Evolutionary conservation across 1,284 basidiomycete genomes (phyloP).

Genomic region (Hemileia vastatrix): DNA sequence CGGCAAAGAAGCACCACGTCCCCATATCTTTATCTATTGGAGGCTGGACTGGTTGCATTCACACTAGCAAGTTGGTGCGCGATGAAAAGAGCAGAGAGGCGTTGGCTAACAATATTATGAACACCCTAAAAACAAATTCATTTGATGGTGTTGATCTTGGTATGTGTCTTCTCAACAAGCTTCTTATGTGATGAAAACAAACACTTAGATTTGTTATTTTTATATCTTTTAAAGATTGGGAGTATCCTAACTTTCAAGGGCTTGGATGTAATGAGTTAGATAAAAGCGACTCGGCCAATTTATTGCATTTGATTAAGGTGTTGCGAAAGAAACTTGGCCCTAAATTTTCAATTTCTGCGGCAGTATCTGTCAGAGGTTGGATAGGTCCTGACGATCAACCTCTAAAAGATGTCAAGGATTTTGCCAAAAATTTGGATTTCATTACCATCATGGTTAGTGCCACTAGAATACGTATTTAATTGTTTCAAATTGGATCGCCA

Average conservation of each 20-base stretch:
- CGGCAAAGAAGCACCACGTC: slow-evolving; percentile 13
- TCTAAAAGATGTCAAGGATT: slow-evolving; percentile 12
- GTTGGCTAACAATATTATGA: slow-evolving; percentile 3
- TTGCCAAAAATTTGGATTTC: slow-evolving; percentile 14
- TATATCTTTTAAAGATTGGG: no score
- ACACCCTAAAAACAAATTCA: slow-evolving; percentile 6
- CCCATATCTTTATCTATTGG: slow-evolving; percentile 12
- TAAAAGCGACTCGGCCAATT: slow-evolving; percentile 18
- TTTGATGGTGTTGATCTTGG: slow-evolving; percentile 17
- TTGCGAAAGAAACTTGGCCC: slow-evolving; percentile 7
- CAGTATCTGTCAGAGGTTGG: slow-evolving; percentile 14
- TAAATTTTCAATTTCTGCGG: slow-evolving; percentile 11
- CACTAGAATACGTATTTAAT: no score
- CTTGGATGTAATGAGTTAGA: slow-evolving; percentile 9
- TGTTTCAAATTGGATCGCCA: no score
- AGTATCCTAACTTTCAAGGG: slow-evolving; percentile 15
- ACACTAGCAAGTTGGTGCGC: slow-evolving; percentile 8
- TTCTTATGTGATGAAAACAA: no score
- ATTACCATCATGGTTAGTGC: slow-evolving; percentile 23
- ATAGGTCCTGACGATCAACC: slow-evolving; percentile 13
- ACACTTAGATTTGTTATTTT: no score
- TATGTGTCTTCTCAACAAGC: no score
- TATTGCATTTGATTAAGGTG: slow-evolving; percentile 11
- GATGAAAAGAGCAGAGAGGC: slow-evolving; percentile 9
- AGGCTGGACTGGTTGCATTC: slow-evolving; percentile 17